Conservation (phyloP, 768 basidiomycete species). For the Russula abietina region DNA sequence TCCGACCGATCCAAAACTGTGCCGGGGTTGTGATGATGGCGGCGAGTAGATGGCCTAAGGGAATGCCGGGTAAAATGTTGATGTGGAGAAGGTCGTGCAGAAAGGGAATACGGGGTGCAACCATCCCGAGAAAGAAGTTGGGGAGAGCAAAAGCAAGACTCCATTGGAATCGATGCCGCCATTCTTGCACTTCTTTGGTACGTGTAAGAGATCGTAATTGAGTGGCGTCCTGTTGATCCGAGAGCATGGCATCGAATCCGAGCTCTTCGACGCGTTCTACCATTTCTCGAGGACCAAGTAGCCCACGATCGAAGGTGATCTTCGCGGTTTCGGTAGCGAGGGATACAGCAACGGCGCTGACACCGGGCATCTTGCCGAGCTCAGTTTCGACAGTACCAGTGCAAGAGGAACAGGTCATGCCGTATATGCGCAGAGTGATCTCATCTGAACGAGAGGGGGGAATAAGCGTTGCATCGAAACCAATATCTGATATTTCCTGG, state of each 20-base stretch:
- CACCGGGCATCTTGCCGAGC: conserved; percentile 64
- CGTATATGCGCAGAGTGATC: conserved; percentile 75
- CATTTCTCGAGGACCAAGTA: conserved; percentile 80
- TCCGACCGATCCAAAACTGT: conserved; percentile 85
- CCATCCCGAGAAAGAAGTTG: conserved; percentile 91
- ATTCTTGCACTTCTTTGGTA: conserved; percentile 87
- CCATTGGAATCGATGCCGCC: conserved; percentile 73
- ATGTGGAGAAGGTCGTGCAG: conserved; percentile 47
- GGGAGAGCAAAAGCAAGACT: conserved; percentile 78
- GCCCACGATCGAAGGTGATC: conserved; percentile 63
- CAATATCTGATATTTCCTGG: conserved; percentile 89
- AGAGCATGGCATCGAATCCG: conserved; percentile 85
- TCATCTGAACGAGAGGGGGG: conserved; percentile 58
- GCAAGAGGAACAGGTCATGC: conserved; percentile 87
- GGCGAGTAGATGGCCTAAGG: conserved; percentile 74
- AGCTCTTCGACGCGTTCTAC: conserved; percentile 82
- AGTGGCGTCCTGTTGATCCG: conserved; percentile 72
- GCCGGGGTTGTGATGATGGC: conserved; percentile 80
- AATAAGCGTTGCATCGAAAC: conserved; percentile 81
- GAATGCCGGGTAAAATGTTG: conserved; percentile 59
- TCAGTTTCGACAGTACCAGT: conserved; percentile 69
- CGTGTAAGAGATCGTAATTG: conserved; percentile 82
- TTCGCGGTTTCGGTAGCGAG: conserved; percentile 71
- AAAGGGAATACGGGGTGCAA: conserved; percentile 61
- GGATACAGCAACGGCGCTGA: conserved; percentile 64